Evolutionary conservation across 2,329 filamentous ascomycete species (phyloP).

Genomic region (Scytalidium lignicola): DNA sequence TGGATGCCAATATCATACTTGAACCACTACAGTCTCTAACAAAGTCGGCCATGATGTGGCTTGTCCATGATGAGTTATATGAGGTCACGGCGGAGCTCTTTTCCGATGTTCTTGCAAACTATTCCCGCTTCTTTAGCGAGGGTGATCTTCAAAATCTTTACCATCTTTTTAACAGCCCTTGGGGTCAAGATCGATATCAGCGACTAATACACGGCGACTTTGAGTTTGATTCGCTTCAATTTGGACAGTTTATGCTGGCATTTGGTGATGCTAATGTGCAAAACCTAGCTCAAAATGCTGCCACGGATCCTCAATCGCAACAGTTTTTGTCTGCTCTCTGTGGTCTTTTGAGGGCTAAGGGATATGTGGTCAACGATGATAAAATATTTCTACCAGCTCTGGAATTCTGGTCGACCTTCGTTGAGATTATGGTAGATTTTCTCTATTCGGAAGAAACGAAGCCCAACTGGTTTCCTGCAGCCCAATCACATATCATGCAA

Average conservation of each 20-base stretch:
- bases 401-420: constrained; percentile 77
- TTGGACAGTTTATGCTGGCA: constrained; percentile 61
- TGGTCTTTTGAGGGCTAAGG: constrained; percentile 59
- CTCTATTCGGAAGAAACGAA: constrained; percentile 44
- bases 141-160: constrained; percentile 54
- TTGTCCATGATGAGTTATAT: constrained; percentile 54
- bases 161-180: constrained; percentile 54
- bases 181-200: constrained; percentile 52
- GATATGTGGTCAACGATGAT: constrained; percentile 66
- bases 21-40: constrained; percentile 56
- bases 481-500: constrained; percentile 55
- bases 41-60: constrained; percentile 52
- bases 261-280: constrained; percentile 63
- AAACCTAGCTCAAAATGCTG: constrained; percentile 48
- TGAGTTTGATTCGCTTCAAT: constrained; percentile 59
- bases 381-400: constrained; percentile 66
- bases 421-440: constrained; percentile 61
- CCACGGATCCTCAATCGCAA: constrained; percentile 41
- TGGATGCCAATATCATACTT: constrained; percentile 51
- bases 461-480: constrained; percentile 51
- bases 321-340: constrained; percentile 54
- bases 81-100: constrained; percentile 59
- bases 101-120: constrained; percentile 60
- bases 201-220: constrained; percentile 54
- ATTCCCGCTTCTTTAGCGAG: constrained; percentile 55